Evolutionary conservation across 2,329 filamentous ascomycete genomes (phyloP), one percentile per base, ranked within the genome.

Genomic region (Phialophora tarda): DNA sequence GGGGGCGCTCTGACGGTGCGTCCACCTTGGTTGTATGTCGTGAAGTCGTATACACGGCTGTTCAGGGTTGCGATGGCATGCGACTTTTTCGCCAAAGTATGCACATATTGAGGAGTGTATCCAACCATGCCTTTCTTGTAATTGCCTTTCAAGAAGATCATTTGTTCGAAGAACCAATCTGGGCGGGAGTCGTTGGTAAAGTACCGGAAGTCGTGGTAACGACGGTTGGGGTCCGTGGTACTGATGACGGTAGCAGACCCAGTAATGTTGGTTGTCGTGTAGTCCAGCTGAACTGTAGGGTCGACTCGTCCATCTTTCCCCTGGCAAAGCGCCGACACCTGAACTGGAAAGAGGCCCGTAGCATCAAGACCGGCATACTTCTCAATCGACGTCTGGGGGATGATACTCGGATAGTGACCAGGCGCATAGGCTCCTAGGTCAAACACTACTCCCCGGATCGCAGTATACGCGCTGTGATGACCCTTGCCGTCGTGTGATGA

Each of bases 161-260:
- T 92, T 77, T 93, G 89, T 80, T 99, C 92, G 64, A 85, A 89
- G 80, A 94, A 98, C 95, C 95, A 99, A 75, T 97, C 92, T 1
- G 89, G 88, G 11, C 93, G 89, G 59, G 86, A 89, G 75, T 97
- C 91, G 71, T 93, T 92, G 38, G 86, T 92, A 75, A 87, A 93
- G 75, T 85, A 88, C 66, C 95, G 88, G 86, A 99, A 99, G 77
- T 99, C 95, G 75, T 99, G 95, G 76, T 96, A 99, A 69, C 86
- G 82, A 24, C 88, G 82, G 74, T 97, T 96, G 24, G 83, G 71
- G 74, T 98, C 93, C 3, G 85, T 83, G 32, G 79, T 82, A 74
- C 84, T 88, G 76, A 92, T 85, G 26, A 91, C 81, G 24, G 81
- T 86, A 23, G 88, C 86, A 12, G 87, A 85, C 21, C 89, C 89